Conservation (phyloP, 2,329 filamentous ascomycete genomes). For the Exophiala viscosa region DNA sequence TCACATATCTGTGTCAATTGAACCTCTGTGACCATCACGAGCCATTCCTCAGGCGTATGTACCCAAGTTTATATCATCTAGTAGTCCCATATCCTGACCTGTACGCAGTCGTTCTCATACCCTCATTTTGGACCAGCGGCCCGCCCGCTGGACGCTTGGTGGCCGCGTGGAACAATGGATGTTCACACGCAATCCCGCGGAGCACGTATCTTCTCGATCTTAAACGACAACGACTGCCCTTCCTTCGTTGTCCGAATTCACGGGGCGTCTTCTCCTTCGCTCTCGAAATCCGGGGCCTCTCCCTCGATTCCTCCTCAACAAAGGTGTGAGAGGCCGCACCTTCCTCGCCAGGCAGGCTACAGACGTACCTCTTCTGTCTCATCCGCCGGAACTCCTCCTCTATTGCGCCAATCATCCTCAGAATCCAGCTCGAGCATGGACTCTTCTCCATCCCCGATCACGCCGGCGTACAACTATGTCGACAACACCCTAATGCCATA, state of each 20-base stretch:
- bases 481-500: constrained; percentile 24
- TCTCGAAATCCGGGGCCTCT: constrained; percentile 7
- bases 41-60: constrained; percentile 15
- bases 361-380: constrained; percentile 25
- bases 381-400: constrained; percentile 24
- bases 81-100: constrained; percentile 2
- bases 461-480: constrained; percentile 26
- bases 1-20: neutral
- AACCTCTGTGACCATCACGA: neutral
- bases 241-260: constrained; percentile 43
- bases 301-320: constrained; percentile 17
- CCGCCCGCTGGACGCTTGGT: constrained; percentile 24
- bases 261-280: constrained; percentile 20
- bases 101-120: constrained; percentile 9
- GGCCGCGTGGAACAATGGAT: constrained; percentile 30
- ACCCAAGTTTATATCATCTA: neutral
- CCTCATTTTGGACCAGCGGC: constrained; percentile 25
- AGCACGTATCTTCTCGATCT: constrained; percentile 37
- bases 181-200: constrained; percentile 28
- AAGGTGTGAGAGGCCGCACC: constrained; percentile 20
- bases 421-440: constrained; percentile 30
- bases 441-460: constrained; percentile 29
- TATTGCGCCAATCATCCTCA: constrained; percentile 23
- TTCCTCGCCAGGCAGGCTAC: constrained; percentile 24
- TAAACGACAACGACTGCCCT: constrained; percentile 47